Evolutionary conservation across 495 filamentous ascomycete species (phyloP), one percentile per base, ranked within the genome.

Genomic region (Neurospora sp.): DNA sequence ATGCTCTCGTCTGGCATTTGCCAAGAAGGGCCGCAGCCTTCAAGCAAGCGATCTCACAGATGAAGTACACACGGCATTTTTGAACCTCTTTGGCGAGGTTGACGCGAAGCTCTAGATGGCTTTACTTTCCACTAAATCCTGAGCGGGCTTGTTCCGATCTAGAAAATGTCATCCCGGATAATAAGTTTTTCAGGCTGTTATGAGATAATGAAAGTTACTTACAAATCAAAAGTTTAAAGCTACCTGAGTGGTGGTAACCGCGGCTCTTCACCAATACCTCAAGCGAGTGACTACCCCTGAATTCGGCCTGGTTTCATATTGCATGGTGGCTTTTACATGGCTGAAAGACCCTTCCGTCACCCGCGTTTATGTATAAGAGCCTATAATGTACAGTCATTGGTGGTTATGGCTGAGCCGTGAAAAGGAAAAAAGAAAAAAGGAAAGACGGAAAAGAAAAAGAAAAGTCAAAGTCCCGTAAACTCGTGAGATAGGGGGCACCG

Each of bases 11-110:
- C 83, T 93, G 74, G 96, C 96, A 5, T 99, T 96, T 79, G 86
- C 88, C 75, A 92, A 95, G 78, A 93, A 91, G 73, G 96, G 96
- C 5, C 88, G 96, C 76, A 93, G 92, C 78, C 84, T 99, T 79
- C 96, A 99, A 84, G 96, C 96, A 1, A 93, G 92, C 80, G 96
- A 99, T 83, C 85, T 99, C 80, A 98, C 96, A 2, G 93, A 94
- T 39, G 90, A 98, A 82, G 93, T 99, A 34, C 89, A 94, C 74
- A 86, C 86, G 31, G 92, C 94, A 17, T 99, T 97, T 81, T 78
- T 92, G 77, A 90, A 90, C 72, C 76, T 97, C 39, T 91, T 97
- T 80, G 92, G 88, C n/a, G 89, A 85, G 54, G 80, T 78, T 15
- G 80, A 81, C 31, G 78, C 74, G 24, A 77, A 72, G 71, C 72